phyloP scores from a whole-genome alignment of 2,329 filamentous ascomycete species.

The Claviceps spartinae region DNA sequence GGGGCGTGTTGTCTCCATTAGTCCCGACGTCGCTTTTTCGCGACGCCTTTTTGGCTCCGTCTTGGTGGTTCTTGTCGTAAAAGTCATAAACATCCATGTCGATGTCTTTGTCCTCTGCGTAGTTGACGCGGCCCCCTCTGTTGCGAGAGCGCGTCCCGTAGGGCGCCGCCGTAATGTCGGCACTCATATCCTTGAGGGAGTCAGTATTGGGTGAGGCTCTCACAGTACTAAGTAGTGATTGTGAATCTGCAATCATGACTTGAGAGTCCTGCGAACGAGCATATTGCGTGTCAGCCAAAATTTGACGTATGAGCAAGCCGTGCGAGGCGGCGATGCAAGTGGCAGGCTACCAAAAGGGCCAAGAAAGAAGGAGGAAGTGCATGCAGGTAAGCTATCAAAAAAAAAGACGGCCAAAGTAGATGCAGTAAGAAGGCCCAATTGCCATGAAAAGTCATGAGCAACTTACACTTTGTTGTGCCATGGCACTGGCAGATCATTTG shows the following conservation, averaged over 20 bases:
- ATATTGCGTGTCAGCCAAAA: not conserved
- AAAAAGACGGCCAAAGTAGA: not conserved
- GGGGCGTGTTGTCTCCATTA: slow-evolving; percentile 22
- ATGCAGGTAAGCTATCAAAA: slow-evolving; percentile 2
- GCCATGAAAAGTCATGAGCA: not conserved
- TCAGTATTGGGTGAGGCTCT: slow-evolving; percentile 35
- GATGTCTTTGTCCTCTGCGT: slow-evolving; percentile 84
- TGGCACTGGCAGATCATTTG: slow-evolving; percentile 23
- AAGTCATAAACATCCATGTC: slow-evolving; percentile 76
- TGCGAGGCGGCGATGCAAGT: slow-evolving; percentile 1
- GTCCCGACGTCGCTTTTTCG: slow-evolving; percentile 29
- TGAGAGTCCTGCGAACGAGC: slow-evolving; percentile 19
- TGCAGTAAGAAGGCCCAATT: no score
- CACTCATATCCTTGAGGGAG: slow-evolving; percentile 34
- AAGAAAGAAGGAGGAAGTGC: not conserved
- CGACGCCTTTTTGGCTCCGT: slow-evolving; percentile 40
- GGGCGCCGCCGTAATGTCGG: slow-evolving; percentile 42
- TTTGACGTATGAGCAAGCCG: not conserved
- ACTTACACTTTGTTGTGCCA: slow-evolving; percentile 27
- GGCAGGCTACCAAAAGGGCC: not conserved
- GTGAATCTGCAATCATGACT: slow-evolving; percentile 20
- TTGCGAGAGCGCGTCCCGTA: slow-evolving; percentile 95
- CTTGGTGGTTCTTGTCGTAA: slow-evolving; percentile 41
- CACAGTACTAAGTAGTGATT: slow-evolving; percentile 26
- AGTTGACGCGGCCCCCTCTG: slow-evolving; percentile 77